Base-by-base conservation (phyloP, 805 yeast species). In the Candida tibetensis region DNA sequence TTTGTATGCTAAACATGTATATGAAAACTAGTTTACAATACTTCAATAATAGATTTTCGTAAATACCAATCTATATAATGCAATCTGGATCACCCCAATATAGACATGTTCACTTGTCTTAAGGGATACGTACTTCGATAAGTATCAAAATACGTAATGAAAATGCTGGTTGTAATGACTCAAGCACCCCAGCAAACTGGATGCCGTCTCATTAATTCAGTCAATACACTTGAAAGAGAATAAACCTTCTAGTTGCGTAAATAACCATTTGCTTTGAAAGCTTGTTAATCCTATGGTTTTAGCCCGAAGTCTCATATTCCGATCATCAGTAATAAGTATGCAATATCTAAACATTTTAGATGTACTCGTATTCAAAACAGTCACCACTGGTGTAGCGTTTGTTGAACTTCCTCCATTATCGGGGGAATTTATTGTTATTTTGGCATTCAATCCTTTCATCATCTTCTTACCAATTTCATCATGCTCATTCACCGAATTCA, bases 261-360 rank as follows among this genome's bases (percentile, higher is more conserved):
- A 78, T 34, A 81, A 64, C 85, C 85, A 81, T 42, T 72, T 69
- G 42, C 83, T 77, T 37, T 76, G 79, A 55, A 70, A 76, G 31
- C 77, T 71, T 5, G 74, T 63, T 28, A 78, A 65, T 1, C 79
- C 79, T n/a, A 73, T 64, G 3, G 77, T 63, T 49, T 77, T 75
- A 2, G 87, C 81, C 45, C 85, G 75, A 28, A 79, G 57, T 45
- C 85, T 66, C 85, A 85, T 79, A 45, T 80, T 82, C 39, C 80
- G 64, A 54, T 85, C 91, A 58, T 85, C 91, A 2, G 90, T 81
- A 26, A 85, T 76, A 34, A 85, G 60, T 18, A 82, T 71, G 45
- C 84, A 78, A 54, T 78, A 79, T 33, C 72, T 64, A 55, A 80
- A 77, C 18, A 57, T 53, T 36, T 60, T 58, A 12, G 80, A 70